Base-by-base conservation (phyloP, 139 green algal species). In the Picochlorum sp. region DNA sequence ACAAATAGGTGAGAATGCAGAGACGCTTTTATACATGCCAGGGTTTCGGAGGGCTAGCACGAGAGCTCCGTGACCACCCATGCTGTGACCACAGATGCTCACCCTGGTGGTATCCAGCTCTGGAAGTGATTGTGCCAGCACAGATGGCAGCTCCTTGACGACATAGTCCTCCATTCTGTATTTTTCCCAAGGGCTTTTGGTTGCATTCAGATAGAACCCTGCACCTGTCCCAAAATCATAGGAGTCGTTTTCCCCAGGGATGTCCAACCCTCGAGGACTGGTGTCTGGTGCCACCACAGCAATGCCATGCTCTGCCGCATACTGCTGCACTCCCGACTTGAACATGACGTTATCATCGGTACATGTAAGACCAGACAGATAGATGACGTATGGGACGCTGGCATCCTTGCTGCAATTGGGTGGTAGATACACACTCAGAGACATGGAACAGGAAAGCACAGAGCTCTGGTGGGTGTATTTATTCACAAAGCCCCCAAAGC, bases 121-220 rank as follows among this genome's bases (percentile, higher is more conserved):
- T n/a, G 49, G 2, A 85, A 76, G 34, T 14, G 34, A 21, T 73
- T n/a, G 8, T 47, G 55, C 23, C 15, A 92, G 45, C 20, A 83
- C 31, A 15, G 45, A 30, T 10, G 81, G 84, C 21, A 95, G 75
- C 71, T 97, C 92, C 64, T 89, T 56, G 2, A 74, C 79, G 13
- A 96, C 75, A 69, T 94, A 96, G 56, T 91, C 84, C 62, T 97
- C 95, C 94, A 99, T 99, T 58, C 83, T 83, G 68, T 83, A 98
- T 31, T 88, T 67, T 68, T 79, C 78, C 76, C 63, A 66, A 37
- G 38, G 49, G 18, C 54, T 60, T 37, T 80, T 60, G 0, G 81
- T 95, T 9, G 89, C 88, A 64, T 95, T 84, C 7, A 95, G 23
- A 72, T 95, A 95, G 61, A 95, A 95, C 16, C 88, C 88, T 2